Evolutionary conservation across 331 rosid genomes (phyloP), one percentile per base, ranked within the genome.

Genomic region (Stylosanthes scabra): DNA sequence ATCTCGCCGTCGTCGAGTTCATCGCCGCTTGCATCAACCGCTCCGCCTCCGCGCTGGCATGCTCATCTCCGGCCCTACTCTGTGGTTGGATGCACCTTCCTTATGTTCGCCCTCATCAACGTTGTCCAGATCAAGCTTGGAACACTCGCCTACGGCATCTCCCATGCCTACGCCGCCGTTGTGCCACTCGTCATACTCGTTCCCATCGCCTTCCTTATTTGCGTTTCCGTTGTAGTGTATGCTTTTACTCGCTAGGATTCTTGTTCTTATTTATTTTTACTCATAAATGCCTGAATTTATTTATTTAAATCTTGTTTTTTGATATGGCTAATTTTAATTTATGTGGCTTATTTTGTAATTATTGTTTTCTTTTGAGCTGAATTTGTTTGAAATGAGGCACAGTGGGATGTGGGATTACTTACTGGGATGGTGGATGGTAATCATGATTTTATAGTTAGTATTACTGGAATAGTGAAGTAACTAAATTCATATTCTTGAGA

Each of bases 61-160:
- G 95, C 84, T 89, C 11, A 83, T 89, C n/a, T 91, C 99, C 6
- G 91, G 93, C 6, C 65, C 16, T 91, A 95, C 13, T 94, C 96
- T 20, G 88, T 85, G 39, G 12, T 25, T 14, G 90, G 99, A 1
- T 91, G 93, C 20, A 77, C 45, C 7, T 94, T 91, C 59, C 80
- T 94, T 39, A 91, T 84, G 96, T 52, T 91, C 74, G 97, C 96
- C 0, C 77, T 90, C 3, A 78, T 82, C 45, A 88, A 91, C 31
- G 92, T 94, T 11, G 97, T 78, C 12, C 99, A 94, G 91, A 87
- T 94, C 86, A 91, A 94, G 84, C 96, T 91, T 3, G 99, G 99
- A 5, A 84, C 91, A 7, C 71, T 89, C 42, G 82, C 90, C 13
- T 91, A 97, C 57, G 95, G 97, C 0, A 81, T 83, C 82, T 71